Base-by-base conservation (phyloP, 2,329 filamentous ascomycete species). In the Lizonia empirigonia region DNA sequence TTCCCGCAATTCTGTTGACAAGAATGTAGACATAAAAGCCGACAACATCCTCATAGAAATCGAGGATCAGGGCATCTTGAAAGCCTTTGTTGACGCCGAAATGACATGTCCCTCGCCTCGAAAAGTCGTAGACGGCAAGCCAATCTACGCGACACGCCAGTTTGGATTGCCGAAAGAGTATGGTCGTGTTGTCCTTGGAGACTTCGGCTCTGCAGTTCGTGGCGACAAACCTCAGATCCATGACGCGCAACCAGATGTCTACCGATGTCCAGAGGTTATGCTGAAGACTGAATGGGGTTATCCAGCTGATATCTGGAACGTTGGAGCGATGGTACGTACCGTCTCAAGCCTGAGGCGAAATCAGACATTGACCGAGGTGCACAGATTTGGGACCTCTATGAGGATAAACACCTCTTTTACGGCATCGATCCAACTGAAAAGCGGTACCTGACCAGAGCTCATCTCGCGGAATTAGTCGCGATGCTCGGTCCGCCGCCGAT, bases 1-100 rank as follows among this genome's bases (percentile, higher is more conserved):
- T 32, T 32, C 29, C 29, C 29, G 29, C 29, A 32, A 32, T 32
- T 32, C 29, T 32, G 29, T 32, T 32, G 29, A 32, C 29, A 32
- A 32, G 29, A 32, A 32, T 32, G 40, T 53, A 73, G 75, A 79
- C 37, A 76, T 80, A 49, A 78, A 78, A 44, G 62, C 63, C 2
- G 74, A 75, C 55, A 78, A 78, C 47, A 74, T 78, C 37, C 52
- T 78, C 3, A 63, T 70, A 7, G 69, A 64, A 41, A 68, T 71
- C 40, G 62, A 64, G n/a, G 74, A 77, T 50, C 45, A 59, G 6
- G 51, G 56, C 1, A 69, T 76, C 2, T 59, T 77, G 19, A 53
- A 71, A 23, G 59, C 52, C 8, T 76, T 76, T 52, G 61, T 64
- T 5, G 44, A 70, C 41, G 62, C 38, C 18, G 74, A 78, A 51